Conservation (phyloP, 257 asterid species). For the Henckelia pumila region DNA sequence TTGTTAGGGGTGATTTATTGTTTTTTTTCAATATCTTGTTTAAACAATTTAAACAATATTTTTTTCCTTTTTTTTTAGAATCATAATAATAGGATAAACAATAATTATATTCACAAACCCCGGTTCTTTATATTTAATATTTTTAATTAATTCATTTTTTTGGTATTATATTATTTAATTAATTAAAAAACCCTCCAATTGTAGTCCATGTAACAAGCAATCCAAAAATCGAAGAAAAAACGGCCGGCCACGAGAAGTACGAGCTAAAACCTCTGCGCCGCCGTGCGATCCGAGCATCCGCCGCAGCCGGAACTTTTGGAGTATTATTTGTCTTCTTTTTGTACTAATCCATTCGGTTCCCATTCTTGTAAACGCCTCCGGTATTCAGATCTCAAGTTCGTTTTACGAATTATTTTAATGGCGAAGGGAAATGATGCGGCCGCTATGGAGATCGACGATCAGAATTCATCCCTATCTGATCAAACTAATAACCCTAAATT, state of each 20-base stretch:
- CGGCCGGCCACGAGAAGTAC: neutral
- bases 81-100: too few species aligned
- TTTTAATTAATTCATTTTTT: too few species aligned
- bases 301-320: neutral
- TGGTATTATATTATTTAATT: too few species aligned
- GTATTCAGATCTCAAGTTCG: conserved; percentile 31
- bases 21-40: too few species aligned
- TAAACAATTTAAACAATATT: too few species aligned
- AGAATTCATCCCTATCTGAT: conserved; percentile 41
- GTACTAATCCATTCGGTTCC: neutral
- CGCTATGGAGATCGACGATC: conserved; percentile 73
- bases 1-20: too few species aligned
- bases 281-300: neutral
- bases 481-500: conserved; percentile 67
- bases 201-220: neutral
- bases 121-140: too few species aligned
- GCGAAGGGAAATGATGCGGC: conserved; percentile 52
- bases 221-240: neutral
- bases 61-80: too few species aligned
- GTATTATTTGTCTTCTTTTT: neutral
- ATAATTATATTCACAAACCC: too few species aligned
- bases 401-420: conserved; percentile 32
- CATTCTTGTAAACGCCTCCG: neutral
- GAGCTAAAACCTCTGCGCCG: neutral
- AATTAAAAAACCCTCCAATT: too few species aligned